A percentile compares a stretch with the other conserved stretches of the same genome.
These are phyloP conservation scores for Alisma plantagoaquatica DNA, from an alignment of 106 monocot genomes.

Conservation along the genomic window DNA sequence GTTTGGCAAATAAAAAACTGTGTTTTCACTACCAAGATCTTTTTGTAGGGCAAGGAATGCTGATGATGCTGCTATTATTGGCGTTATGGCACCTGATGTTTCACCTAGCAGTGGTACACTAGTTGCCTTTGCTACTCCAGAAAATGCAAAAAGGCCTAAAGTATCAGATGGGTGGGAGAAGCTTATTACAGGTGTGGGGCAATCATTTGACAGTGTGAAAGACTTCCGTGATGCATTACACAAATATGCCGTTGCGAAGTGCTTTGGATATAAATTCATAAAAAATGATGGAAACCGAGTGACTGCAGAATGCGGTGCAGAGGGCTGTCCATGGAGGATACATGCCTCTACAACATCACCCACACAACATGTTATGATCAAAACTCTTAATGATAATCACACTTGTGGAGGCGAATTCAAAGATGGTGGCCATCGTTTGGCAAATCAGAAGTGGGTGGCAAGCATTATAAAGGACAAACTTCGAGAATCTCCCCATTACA, in stretches of 20 bases:
- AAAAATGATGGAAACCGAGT: conserved; percentile 80
- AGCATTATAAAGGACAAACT: conserved; percentile 81
- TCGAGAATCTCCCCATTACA: conserved; percentile 38
- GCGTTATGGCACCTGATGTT: background rate
- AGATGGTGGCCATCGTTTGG: conserved; percentile 40
- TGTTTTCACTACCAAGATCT: background rate
- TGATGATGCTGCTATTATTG: background rate
- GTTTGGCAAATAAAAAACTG: background rate
- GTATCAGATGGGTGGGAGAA: conserved; percentile 52
- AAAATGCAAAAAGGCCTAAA: conserved; percentile 23
- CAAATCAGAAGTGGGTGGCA: conserved; percentile 85
- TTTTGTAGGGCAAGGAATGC: background rate
- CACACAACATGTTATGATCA: conserved; percentile 84
- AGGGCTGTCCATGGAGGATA: conserved; percentile 74
- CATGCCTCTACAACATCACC: conserved; percentile 73
- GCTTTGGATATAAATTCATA: conserved; percentile 76
- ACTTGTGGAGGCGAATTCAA: conserved; percentile 72
- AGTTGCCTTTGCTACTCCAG: conserved; percentile 3
- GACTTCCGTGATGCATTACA: conserved; percentile 74
- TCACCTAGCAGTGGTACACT: conserved; percentile 20
- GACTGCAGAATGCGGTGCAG: conserved; percentile 56
- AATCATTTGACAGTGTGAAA: conserved; percentile 82
- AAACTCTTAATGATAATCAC: conserved; percentile 60
- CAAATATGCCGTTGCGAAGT: conserved; percentile 69
- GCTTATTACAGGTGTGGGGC: conserved; percentile 68